These are phyloP conservation scores for Mariannaea sp. DNA, from an alignment of 2,329 filamentous ascomycete genomes.

Conservation along the genomic window DNA sequence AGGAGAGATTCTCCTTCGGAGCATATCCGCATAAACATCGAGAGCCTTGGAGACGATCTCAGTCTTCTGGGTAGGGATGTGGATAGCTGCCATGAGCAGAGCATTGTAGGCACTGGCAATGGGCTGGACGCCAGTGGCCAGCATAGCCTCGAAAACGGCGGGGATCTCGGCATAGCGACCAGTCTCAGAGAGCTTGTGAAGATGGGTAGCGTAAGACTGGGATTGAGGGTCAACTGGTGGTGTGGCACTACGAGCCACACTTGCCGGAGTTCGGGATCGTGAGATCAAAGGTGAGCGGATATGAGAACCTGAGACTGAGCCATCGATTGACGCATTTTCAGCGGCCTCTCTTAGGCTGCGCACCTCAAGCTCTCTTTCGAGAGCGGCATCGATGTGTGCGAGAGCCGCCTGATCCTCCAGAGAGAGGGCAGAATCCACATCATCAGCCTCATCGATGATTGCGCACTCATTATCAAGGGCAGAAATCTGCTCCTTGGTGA, in stretches of 20 bases:
- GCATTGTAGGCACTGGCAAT: conserved; percentile 90
- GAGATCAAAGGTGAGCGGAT: conserved; percentile 49
- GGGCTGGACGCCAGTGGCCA: conserved; percentile 80
- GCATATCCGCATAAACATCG: conserved; percentile 96
- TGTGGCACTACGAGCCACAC: conserved; percentile 61
- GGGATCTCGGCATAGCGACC: conserved; percentile 87
- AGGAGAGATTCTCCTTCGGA: conserved; percentile 79
- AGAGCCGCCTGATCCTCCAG: conserved; percentile 63
- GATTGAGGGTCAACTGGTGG: conserved; percentile 68
- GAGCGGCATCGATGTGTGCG: conserved; percentile 82
- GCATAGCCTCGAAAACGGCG: conserved; percentile 86
- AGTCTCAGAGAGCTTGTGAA: conserved; percentile 72
- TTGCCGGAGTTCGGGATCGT: conserved; percentile 49
- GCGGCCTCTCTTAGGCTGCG: conserved; percentile 52
- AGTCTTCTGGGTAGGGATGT: conserved; percentile 76
- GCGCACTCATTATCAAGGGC: conserved; percentile 42
- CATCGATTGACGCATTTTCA: conserved; percentile 47
- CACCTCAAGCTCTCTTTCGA: conserved; percentile 75
- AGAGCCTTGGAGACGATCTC: conserved; percentile 89
- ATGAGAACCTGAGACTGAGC: conserved; percentile 48
- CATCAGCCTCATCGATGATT: conserved; percentile 45
- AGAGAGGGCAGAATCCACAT: conserved; percentile 46
- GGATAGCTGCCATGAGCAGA: conserved; percentile 81
- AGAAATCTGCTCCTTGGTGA: conserved; percentile 63
- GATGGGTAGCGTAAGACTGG: conserved; percentile 75